phyloP scores from a whole-genome alignment of 164 flowering plant species.

The Umbellularia californica region DNA sequence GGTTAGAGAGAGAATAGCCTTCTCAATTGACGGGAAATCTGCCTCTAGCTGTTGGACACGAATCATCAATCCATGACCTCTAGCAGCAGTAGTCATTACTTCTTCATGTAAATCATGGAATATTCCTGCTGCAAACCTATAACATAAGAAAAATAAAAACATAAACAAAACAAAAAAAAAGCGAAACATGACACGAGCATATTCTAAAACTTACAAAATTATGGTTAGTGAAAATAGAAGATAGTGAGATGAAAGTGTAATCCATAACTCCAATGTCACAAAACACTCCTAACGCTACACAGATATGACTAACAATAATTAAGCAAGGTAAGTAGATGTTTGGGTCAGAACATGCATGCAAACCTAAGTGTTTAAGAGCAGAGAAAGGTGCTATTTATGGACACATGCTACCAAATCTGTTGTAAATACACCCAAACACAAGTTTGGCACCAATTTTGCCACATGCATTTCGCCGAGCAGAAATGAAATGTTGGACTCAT shows the following conservation, averaged over 20 bases:
- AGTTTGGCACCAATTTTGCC: not conserved
- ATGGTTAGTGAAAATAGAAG: not conserved
- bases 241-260: not conserved
- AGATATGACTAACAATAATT: not conserved
- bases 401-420: not conserved
- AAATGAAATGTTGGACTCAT: not conserved
- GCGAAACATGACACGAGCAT: not conserved
- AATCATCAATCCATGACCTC: conserved; percentile 82
- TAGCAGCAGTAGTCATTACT: conserved; percentile 84
- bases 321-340: not conserved
- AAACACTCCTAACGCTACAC: not conserved
- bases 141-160: conserved; percentile 17
- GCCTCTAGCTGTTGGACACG: conserved; percentile 94
- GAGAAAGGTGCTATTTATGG: not conserved
- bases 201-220: not conserved
- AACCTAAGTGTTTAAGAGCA: not conserved
- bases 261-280: not conserved
- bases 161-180: not conserved
- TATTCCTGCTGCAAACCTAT: conserved; percentile 96
- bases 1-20: conserved; percentile 76
- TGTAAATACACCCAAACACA: not conserved
- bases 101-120: conserved; percentile 95
- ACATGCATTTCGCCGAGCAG: not conserved
- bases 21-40: conserved; percentile 82
- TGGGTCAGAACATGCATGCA: not conserved